Conservation (phyloP, 805 yeast species). For the Myxozyma nipponensis region DNA sequence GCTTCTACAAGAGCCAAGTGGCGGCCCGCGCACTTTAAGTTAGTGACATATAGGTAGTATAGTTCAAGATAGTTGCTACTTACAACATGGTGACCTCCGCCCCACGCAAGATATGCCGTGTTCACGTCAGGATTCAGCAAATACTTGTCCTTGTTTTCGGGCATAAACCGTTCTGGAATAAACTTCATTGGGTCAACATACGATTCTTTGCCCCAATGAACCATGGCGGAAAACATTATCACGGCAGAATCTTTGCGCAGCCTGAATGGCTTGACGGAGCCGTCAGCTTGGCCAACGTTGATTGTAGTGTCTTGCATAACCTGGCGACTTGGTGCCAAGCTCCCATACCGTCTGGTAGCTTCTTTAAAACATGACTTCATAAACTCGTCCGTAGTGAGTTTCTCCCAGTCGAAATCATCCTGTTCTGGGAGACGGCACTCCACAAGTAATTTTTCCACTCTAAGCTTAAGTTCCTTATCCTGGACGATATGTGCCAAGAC, state of each 20-base stretch:
- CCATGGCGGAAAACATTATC: slow-evolving; percentile 9
- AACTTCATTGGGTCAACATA: slow-evolving; percentile 25
- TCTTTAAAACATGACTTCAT: slow-evolving; percentile 23
- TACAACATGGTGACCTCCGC: slow-evolving; percentile 11
- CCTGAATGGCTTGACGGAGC: slow-evolving; percentile 4
- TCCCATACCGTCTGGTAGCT: slow-evolving; percentile 11
- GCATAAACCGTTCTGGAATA: slow-evolving; percentile 16
- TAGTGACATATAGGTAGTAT: not conserved
- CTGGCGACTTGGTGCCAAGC: slow-evolving; percentile 9
- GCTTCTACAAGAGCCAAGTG: not conserved
- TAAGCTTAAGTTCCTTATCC: slow-evolving; percentile 3
- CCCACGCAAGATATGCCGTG: slow-evolving; percentile 11
- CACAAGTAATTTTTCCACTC: not conserved
- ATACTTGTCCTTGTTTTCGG: slow-evolving; percentile 6
- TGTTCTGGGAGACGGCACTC: not conserved
- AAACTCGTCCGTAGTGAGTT: not conserved
- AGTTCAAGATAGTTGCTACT: not conserved
- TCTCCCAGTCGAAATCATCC: not conserved
- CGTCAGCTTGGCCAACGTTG: slow-evolving; percentile 1
- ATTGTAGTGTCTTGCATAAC: slow-evolving; percentile 13
- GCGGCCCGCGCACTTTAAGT: not conserved
- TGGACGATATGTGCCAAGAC: slow-evolving; percentile 9
- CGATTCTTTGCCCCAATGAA: slow-evolving; percentile 22
- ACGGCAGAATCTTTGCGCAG: slow-evolving; percentile 17
- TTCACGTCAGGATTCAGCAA: slow-evolving; percentile 2